Conservation (phyloP, 2,329 filamentous ascomycete species). For the Aspergillus udagawae region DNA sequence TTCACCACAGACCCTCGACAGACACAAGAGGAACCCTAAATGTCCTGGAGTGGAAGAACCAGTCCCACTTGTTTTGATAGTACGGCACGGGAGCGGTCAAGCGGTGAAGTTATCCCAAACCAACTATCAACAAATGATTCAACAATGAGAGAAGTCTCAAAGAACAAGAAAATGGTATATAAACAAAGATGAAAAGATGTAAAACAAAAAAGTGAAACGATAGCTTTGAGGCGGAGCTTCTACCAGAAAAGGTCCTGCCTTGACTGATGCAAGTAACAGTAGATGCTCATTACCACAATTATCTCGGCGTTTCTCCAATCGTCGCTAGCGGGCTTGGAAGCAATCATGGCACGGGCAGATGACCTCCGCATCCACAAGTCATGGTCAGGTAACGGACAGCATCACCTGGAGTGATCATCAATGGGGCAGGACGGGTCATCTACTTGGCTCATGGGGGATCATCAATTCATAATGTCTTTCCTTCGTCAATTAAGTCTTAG, state of each 20-base stretch:
- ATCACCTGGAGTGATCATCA: neutral
- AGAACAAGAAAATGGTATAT: neutral
- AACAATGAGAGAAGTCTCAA: neutral
- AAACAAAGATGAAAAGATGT: neutral
- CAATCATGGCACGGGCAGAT: neutral
- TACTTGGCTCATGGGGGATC: neutral
- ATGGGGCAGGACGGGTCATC: neutral
- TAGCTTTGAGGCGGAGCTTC: neutral
- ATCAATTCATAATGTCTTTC: no score
- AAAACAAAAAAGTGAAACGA: neutral
- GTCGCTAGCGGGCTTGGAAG: neutral
- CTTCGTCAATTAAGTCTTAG: no score
- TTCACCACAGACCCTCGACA: neutral
- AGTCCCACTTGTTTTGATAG: neutral
- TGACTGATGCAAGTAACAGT: neutral
- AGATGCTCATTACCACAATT: neutral
- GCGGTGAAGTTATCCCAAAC: neutral
- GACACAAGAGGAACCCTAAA: neutral
- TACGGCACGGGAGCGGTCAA: neutral
- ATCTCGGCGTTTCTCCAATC: neutral
- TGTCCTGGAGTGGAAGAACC: neutral
- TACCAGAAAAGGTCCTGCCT: neutral
- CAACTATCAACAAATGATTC: neutral
- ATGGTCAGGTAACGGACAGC: neutral
- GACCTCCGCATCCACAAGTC: neutral